These are phyloP conservation scores for Aspergillus sp. DNA, from an alignment of 2,329 filamentous ascomycete species.

Conservation along the genomic window DNA sequence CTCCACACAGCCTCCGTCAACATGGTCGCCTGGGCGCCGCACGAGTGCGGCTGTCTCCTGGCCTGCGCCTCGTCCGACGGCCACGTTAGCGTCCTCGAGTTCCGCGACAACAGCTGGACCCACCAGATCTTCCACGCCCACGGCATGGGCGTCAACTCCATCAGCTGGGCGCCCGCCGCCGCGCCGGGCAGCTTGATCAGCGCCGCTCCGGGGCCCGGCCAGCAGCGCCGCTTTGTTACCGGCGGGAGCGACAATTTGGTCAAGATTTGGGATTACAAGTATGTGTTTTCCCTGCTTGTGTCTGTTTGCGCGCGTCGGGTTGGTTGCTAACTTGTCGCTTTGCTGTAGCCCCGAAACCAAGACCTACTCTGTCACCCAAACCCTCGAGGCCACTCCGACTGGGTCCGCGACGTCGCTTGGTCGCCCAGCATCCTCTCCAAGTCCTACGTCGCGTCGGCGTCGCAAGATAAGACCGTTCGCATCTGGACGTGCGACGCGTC, in stretches of 20 bases:
- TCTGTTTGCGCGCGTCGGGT: conserved; percentile 1
- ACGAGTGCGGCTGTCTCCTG: conserved; percentile 87
- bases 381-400: conserved; percentile 80
- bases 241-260: conserved; percentile 89
- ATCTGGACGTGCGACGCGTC: conserved; percentile 81
- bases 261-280: conserved; percentile 84
- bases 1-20: conserved; percentile 95
- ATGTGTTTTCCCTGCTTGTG: conserved; percentile 13
- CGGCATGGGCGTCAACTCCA: conserved; percentile 87
- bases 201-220: conserved; percentile 52
- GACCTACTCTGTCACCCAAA: conserved; percentile 43
- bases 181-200: conserved; percentile 76
- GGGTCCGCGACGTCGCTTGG: conserved; percentile 97
- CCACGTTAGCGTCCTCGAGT: conserved; percentile 86
- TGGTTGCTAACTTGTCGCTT: conserved; percentile 5
- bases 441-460: conserved; percentile 91
- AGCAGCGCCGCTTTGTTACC: conserved; percentile 78
- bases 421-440: conserved; percentile 89
- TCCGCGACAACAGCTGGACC: conserved; percentile 90
- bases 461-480: conserved; percentile 91
- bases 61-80: conserved; percentile 93
- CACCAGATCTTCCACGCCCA: conserved; percentile 86
- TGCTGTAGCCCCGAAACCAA: conserved; percentile 39
- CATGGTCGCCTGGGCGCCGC: conserved; percentile 93
- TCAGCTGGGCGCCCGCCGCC: conserved; percentile 86